These are phyloP conservation scores for Emmonsia crescens DNA, from an alignment of 2,329 filamentous ascomycete genomes.

Conservation along the genomic window DNA sequence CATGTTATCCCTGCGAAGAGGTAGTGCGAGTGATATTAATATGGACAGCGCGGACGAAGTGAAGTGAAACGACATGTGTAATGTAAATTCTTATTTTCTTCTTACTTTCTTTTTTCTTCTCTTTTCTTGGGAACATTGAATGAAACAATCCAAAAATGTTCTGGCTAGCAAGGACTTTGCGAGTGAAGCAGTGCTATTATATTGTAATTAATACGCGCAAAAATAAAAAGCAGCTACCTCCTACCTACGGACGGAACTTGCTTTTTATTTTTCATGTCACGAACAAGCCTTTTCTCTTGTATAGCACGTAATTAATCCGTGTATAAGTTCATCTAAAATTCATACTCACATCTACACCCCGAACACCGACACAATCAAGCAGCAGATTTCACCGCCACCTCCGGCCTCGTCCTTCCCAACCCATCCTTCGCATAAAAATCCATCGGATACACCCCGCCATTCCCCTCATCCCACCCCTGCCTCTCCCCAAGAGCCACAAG, in stretches of 20 bases:
- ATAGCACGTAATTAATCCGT: neutral
- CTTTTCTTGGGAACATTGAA: neutral
- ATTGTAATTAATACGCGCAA: neutral
- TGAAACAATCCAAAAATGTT: neutral
- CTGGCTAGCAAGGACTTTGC: neutral
- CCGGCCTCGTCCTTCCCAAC: constrained; percentile 62
- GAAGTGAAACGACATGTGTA: constrained; percentile 1
- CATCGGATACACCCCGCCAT: constrained; percentile 76
- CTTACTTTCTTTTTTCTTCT: neutral
- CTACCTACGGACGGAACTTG: neutral
- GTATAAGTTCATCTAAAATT: neutral
- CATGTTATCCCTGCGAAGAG: constrained; percentile 26
- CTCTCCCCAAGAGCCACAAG: constrained; percentile 73
- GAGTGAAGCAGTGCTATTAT: neutral
- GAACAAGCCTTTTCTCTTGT: neutral
- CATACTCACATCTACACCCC: neutral
- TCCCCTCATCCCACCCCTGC: constrained; percentile 58
- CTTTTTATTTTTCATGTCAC: neutral
- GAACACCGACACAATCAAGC: neutral
- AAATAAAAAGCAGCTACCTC: neutral
- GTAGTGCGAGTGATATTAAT: constrained; percentile 28
- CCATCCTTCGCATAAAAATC: constrained; percentile 95
- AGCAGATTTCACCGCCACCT: constrained; percentile 9
- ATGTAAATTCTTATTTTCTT: neutral
- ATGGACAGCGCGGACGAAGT: constrained; percentile 16